Base-by-base conservation (phyloP, 257 asterid species). In the Nicotiana knightiana region DNA sequence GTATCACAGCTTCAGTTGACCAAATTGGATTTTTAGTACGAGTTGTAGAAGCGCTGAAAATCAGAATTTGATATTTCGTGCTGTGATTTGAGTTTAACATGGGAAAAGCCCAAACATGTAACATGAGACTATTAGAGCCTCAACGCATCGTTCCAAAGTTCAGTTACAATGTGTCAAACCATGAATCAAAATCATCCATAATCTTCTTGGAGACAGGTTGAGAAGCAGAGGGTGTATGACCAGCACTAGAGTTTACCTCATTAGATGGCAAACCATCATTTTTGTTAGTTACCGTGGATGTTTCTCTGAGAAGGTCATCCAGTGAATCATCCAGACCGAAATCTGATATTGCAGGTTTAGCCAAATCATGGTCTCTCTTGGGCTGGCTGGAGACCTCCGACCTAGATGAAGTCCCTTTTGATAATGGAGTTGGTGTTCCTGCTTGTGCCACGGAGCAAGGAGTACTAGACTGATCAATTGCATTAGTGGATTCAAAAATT, bases 171-270 rank as follows among this genome's bases (percentile, higher is more conserved):
- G 97, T 83, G 87, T 95, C 94, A 71, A 95, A 87, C 98, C 98
- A 95, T 55, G 98, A 93, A 86, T 90, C 97, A 68, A 95, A 93
- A 85, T 95, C 98, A 83, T 91, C 97, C 75, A 78, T 62, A 70
- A 92, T 81, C 82, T 91, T 77, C 83, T 88, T 93, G 24, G 97
- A 85, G 84, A 28, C 65, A 35, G 87, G 84, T 46, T 84, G 28
- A 37, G 81, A 64, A 4, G 77, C 11, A 24, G 91, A 80, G 15
- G 86, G 46, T 63, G 79, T 11, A 82, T 58, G 59, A 35, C 30
- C 82, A 51, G 68, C 53, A 37, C 63, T 43, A 16, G 83, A 65
- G 62, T 86, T 84, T 18, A 83, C 82, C 81, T 71, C 88, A 39
- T 68, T 53, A 65, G 81, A 26, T 10, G 37, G 53, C 55, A 78